Evolutionary conservation across 1,284 basidiomycete genomes (phyloP), one percentile per base, ranked within the genome.

Genomic region (Athelia sp.): DNA sequence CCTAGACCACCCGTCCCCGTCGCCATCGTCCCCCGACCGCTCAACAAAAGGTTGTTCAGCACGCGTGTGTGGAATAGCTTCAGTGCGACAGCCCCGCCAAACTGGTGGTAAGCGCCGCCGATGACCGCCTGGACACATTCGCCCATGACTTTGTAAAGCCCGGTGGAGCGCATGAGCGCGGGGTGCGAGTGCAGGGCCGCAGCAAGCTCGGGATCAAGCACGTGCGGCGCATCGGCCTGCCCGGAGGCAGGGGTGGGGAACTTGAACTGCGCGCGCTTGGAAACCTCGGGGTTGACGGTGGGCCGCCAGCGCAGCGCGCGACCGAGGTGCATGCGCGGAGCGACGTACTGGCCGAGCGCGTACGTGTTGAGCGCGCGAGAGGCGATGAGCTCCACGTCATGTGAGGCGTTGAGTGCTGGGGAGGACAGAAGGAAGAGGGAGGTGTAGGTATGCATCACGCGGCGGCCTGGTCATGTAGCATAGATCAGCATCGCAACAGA

Each of bases 71-170:
- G 63, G 54, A 65, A 65, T 45, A 65, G 47, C 36, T 43, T 61
- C 50, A 68, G 66, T 34, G 63, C 51, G 47, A 64, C 61, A 13
- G 66, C 62, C 4, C 66, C 63, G 54, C 63, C 63, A 63, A 83
- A 87, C 70, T 91, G 86, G 58, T 85, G 79, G 59, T 81, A 89
- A 11, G 90, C 75, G 2, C 82, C 87, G 22, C 88, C 88, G 29
- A 90, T 64, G n/a, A 90, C 71, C 1, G 85, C 87, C 55, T 85
- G 79, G 2, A 90, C 84, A 0, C 82, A 75, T 48, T 86, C 81
- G 4, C 89, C 88, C 58, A 85, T 78, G 22, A 90, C 79, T 60
- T 90, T 90, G 60, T 84, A 86, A 53, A 90, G 61, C 2, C 88
- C 88, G 1, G 83, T 75, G 47, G 74, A 73, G 53, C 66, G 66